Evolutionary conservation across 2,329 filamentous ascomycete species (phyloP).

Genomic region (Phialophora chinensis): DNA sequence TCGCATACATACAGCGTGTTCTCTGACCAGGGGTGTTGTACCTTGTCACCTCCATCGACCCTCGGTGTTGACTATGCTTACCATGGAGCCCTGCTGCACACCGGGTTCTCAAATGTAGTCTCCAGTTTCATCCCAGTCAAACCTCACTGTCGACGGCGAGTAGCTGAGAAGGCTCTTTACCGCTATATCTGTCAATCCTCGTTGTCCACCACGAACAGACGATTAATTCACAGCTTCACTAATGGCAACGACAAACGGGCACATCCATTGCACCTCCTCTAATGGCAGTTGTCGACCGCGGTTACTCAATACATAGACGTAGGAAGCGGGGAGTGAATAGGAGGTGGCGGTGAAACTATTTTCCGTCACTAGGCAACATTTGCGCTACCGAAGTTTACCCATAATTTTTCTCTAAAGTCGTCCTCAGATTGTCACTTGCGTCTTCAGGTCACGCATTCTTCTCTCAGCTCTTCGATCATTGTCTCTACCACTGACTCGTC

Average conservation of each 20-base stretch:
- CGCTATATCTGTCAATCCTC: not conserved
- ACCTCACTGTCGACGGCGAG: not conserved
- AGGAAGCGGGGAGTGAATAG: not conserved
- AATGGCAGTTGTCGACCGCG: not conserved
- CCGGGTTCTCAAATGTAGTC: not conserved
- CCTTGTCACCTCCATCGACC: not conserved
- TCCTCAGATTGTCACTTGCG: not conserved
- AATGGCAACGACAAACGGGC: not conserved
- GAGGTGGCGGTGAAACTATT: conserved; percentile 1
- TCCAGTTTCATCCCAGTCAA: not conserved
- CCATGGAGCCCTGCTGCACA: not conserved
- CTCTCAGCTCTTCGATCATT: not conserved
- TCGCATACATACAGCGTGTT: not conserved
- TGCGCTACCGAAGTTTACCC: conserved; percentile 14
- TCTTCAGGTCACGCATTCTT: not conserved
- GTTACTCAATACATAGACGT: not conserved
- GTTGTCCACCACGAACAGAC: not conserved
- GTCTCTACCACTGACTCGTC: not conserved
- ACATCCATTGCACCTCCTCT: not conserved
- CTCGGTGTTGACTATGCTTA: not conserved
- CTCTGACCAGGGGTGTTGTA: not conserved
- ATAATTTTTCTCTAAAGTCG: conserved; percentile 14
- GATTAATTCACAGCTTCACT: not conserved
- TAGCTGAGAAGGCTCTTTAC: no score
- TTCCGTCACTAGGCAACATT: not conserved